Evolutionary conservation across 2,329 filamentous ascomycete species (phyloP).

Genomic region (Myotisia sp.): DNA sequence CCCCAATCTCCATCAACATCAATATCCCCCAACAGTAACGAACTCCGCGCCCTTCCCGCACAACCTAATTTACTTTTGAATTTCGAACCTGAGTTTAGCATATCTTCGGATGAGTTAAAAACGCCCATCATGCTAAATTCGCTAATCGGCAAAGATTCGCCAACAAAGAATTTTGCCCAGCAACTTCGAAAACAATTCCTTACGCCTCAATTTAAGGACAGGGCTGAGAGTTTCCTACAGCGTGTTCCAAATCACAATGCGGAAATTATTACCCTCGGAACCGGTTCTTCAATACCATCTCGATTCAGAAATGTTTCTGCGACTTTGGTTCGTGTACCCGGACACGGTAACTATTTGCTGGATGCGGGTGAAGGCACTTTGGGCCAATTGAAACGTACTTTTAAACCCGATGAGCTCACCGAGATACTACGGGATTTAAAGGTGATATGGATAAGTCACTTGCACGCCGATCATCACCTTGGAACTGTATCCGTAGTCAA

Average conservation of each 20-base stretch:
- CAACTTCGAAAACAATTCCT: slow-evolving; percentile 14
- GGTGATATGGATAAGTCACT: slow-evolving; percentile 82
- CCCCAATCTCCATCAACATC: slow-evolving; percentile 12
- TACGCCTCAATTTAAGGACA: slow-evolving; percentile 20
- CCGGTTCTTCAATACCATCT: slow-evolving; percentile 76
- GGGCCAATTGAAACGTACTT: slow-evolving; percentile 68
- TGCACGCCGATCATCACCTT: slow-evolving; percentile 92
- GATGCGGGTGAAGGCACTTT: slow-evolving; percentile 89
- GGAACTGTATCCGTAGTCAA: slow-evolving; percentile 68
- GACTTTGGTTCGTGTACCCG: slow-evolving; percentile 71
- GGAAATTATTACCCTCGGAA: slow-evolving; percentile 77
- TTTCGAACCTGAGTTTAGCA: slow-evolving; percentile 33
- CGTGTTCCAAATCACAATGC: slow-evolving; percentile 59
- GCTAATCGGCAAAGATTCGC: neutral
- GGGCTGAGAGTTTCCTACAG: slow-evolving; percentile 36
- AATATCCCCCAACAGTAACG: slow-evolving; percentile 12
- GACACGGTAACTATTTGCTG: slow-evolving; percentile 73
- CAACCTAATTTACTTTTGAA: slow-evolving; percentile 30
- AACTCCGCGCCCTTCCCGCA: slow-evolving; percentile 22
- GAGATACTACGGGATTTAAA: slow-evolving; percentile 65
- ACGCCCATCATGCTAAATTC: slow-evolving; percentile 17
- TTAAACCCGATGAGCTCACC: slow-evolving; percentile 47
- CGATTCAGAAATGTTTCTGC: slow-evolving; percentile 92
- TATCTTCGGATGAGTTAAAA: slow-evolving; percentile 16
- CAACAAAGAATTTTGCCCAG: neutral